Conservation (phyloP, 1,284 basidiomycete species). For the Marasmius sp. region DNA sequence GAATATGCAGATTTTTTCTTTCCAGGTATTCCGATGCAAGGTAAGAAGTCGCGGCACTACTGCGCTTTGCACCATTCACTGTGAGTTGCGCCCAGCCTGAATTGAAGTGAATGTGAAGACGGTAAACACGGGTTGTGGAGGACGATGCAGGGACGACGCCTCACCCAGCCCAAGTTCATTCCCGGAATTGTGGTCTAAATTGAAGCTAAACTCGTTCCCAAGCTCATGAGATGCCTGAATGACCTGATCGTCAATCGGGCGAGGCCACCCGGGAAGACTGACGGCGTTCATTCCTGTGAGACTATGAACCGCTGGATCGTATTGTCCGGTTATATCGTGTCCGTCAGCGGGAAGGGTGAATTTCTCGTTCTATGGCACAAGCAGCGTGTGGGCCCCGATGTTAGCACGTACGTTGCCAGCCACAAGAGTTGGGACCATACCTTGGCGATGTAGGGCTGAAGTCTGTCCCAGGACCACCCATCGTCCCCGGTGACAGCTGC, state of each 20-base stretch:
- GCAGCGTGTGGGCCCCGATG: not conserved
- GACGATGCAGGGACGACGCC: not conserved
- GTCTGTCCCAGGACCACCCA: slow-evolving; percentile 23
- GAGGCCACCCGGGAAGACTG: slow-evolving; percentile 15
- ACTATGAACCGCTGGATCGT: slow-evolving; percentile 24
- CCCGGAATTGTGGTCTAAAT: slow-evolving; percentile 12
- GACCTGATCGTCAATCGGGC: not conserved
- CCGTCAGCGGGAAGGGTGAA: slow-evolving; percentile 17
- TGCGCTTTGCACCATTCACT: slow-evolving; percentile 18
- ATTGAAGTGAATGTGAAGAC: not conserved
- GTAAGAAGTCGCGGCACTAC: slow-evolving; percentile 24
- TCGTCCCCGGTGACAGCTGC: slow-evolving; percentile 20
- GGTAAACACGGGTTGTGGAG: not conserved
- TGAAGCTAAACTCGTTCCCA: slow-evolving; percentile 7
- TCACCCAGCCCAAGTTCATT: slow-evolving; percentile 10
- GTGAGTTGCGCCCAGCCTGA: slow-evolving; percentile 23
- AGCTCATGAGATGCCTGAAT: slow-evolving; percentile 3
- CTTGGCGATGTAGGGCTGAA: slow-evolving; percentile 22
- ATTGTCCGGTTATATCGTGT: slow-evolving; percentile 25
- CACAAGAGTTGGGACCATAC: slow-evolving; percentile 6
- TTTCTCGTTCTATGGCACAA: slow-evolving; percentile 17
- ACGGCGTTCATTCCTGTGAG: slow-evolving; percentile 25
- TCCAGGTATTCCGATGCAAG: slow-evolving; percentile 11
- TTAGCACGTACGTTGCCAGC: not conserved
- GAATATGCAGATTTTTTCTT: slow-evolving; percentile 21